Percentiles rank a stretch among this genome's conserved stretches.
phyloP scores from a whole-genome alignment of 257 asterid genomes.

The Perilla frutescens region DNA sequence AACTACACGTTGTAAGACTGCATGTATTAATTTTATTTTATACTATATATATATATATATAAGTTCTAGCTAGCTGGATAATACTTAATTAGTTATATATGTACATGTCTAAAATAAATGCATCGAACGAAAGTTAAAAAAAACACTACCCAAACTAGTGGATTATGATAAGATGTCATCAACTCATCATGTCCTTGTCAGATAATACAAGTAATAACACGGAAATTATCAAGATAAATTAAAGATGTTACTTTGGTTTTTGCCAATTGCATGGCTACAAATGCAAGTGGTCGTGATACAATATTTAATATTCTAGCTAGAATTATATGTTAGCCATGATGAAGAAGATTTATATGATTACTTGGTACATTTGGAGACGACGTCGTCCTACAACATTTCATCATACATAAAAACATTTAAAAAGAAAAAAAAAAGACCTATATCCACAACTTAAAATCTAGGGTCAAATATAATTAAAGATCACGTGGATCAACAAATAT shows the following conservation, averaged over 20 bases:
- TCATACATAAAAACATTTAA: background rate
- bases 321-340: no score
- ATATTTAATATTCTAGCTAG: background rate
- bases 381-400: background rate
- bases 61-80: no score
- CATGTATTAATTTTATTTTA: no score
- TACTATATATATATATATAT: no score
- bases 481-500: constrained; percentile 92
- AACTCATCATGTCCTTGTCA: constrained; percentile 3
- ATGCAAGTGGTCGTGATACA: background rate
- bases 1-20: no score
- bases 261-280: constrained; percentile 11
- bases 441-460: background rate
- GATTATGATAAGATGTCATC: constrained; percentile 4
- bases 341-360: background rate
- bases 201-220: constrained; percentile 20
- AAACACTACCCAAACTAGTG: background rate
- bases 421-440: background rate
- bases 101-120: no score
- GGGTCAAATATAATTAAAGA: constrained; percentile 33
- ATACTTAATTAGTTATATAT: no score
- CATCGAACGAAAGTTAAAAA: no score
- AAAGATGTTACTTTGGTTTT: constrained; percentile 23
- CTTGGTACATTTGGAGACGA: background rate
- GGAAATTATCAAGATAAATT: background rate